Evolutionary conservation across 1,139 yeast genomes (phyloP), one percentile per base, ranked within the genome.

Genomic region (Ogataea hybrid): DNA sequence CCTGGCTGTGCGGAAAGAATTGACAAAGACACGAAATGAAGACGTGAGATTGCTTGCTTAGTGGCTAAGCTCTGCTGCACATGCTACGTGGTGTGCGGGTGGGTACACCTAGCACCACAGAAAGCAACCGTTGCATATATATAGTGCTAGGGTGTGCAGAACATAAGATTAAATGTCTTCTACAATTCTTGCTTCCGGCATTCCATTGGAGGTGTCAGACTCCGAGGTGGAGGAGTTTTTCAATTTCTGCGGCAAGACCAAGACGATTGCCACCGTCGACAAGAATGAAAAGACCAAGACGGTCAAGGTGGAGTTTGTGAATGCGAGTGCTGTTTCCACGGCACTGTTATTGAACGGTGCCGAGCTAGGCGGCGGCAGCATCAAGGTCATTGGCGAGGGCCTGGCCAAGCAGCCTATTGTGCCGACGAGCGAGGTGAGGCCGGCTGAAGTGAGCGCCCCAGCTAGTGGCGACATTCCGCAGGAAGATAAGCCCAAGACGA

Each of bases 1-100:
- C 3, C 71, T 90, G 59, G 97, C 97, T 0, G 95, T 90, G 11
- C 75, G 97, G 58, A 85, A 84, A 55, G 96, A 90, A 5, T 71
- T 90, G 52, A 72, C 81, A 42, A 67, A 43, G 75, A 49, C 14
- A 54, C 45, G 8, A 32, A 38, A 41, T 40, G 37, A 29, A 39
- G 41, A 28, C 44, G 27, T 29, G 41, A 42, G 23, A 25, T 32
- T 35, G 37, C 28, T 18, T 17, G n/a, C n/a, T n/a, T n/a, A 21
- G 34, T 25, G 41, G 37, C 40, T 37, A 18, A 37, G 25, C 8
- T 10, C 30, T 11, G 16, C 25, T 7, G 16, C 20, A 18, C 28
- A 14, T 37, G 12, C 23, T 27, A 18, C 7, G 8, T 18, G 41
- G 41, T 37, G 37, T 14, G 28, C 32, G 41, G 41, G 41, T 37